These are phyloP conservation scores for Pulveroboletus sp. DNA, from an alignment of 768 basidiomycete genomes.

Conservation along the genomic window DNA sequence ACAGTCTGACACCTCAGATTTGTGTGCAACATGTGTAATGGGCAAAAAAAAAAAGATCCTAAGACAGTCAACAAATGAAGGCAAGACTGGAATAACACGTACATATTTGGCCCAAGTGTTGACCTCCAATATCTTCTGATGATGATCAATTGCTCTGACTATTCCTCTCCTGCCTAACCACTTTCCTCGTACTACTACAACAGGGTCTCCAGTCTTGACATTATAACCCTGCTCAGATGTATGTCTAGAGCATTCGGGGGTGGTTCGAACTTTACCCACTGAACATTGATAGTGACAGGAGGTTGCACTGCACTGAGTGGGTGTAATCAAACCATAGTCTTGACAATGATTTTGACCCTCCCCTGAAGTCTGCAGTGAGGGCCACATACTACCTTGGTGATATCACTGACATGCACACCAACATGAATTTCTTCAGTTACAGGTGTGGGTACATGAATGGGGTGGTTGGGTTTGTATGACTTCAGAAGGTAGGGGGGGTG, in stretches of 20 bases:
- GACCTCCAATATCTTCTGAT: too few relatives aligned
- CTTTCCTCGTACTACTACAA: not conserved
- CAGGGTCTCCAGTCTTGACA: not conserved
- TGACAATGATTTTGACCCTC: not conserved
- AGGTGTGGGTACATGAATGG: not conserved
- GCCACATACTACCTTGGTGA: not conserved
- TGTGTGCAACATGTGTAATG: too few relatives aligned
- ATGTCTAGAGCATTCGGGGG: not conserved
- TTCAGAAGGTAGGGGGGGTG: not conserved
- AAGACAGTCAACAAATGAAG: too few relatives aligned
- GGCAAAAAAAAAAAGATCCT: not conserved
- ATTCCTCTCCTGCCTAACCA: not conserved
- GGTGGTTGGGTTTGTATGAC: not conserved
- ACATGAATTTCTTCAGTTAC: not conserved
- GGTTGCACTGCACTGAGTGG: not conserved
- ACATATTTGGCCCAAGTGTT: not conserved
- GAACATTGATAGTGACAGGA: not conserved
- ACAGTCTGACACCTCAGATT: too few relatives aligned
- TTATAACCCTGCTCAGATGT: not conserved
- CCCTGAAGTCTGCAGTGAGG: not conserved
- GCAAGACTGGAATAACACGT: not conserved
- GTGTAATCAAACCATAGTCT: not conserved
- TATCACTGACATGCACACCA: not conserved
- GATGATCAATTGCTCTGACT: not conserved
- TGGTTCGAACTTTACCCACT: not conserved